Percentiles rank a stretch among this genome's conserved stretches.
These are phyloP conservation scores for Roridomyces roridus DNA, from an alignment of 768 basidiomycete species.

Conservation along the genomic window DNA sequence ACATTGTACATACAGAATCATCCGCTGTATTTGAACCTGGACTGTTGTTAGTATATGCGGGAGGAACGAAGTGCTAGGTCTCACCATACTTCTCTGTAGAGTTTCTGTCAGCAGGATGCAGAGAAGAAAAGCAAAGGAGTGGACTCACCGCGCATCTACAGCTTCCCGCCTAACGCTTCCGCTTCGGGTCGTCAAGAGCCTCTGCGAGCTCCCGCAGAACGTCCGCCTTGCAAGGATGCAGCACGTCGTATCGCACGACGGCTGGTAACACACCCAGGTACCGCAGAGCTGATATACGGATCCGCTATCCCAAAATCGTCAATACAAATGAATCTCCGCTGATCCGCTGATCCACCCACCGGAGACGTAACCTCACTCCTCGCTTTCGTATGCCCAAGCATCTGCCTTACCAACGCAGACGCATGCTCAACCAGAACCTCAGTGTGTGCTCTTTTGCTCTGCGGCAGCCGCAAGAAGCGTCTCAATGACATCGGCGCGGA, in stretches of 20 bases:
- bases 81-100: conserved; percentile 11
- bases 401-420: conserved; percentile 66
- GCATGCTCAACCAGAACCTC: conserved; percentile 71
- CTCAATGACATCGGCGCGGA: conserved; percentile 82
- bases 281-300: conserved; percentile 76
- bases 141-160: conserved; percentile 70
- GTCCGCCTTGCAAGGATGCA: conserved; percentile 78
- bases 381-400: conserved; percentile 64
- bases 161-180: conserved; percentile 85
- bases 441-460: conserved; percentile 41
- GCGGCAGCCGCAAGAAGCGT: conserved; percentile 72
- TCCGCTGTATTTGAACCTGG: conserved; percentile 67
- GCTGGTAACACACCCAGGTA: conserved; percentile 78
- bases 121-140: neutral
- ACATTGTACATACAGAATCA: conserved; percentile 32
- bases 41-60: conserved; percentile 27
- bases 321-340: neutral
- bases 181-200: conserved; percentile 88
- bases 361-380: neutral
- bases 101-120: neutral
- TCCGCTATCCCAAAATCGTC: conserved; percentile 52
- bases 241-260: conserved; percentile 78
- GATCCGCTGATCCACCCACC: conserved; percentile 43
- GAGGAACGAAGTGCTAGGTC: conserved; percentile 4
- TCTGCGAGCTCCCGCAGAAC: conserved; percentile 79